Evolutionary conservation across 1,284 basidiomycete species (phyloP).

Genomic region (Ceratobasidium sp.): DNA sequence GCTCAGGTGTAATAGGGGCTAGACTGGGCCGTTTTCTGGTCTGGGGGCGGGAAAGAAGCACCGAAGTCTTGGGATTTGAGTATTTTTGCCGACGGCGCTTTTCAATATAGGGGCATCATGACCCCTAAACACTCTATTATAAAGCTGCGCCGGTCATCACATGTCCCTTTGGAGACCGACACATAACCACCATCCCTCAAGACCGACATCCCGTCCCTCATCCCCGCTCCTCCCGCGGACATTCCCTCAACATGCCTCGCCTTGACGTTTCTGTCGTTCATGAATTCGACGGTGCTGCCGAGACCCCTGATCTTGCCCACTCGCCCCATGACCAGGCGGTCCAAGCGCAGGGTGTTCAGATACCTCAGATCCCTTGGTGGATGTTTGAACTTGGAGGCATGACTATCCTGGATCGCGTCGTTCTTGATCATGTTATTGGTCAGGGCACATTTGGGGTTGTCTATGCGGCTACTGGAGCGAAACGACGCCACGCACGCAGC

Average conservation of each 20-base stretch:
- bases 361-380: slow-evolving; percentile 28
- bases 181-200: slow-evolving; percentile 25
- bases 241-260: slow-evolving; percentile 17
- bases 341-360: no score
- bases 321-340: slow-evolving; percentile 74
- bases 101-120: neutral
- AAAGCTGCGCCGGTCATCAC: neutral
- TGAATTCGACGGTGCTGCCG: slow-evolving; percentile 1
- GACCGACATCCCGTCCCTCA: slow-evolving; percentile 12
- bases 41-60: neutral
- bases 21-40: neutral
- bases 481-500: slow-evolving; percentile 50
- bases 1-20: neutral
- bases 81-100: neutral
- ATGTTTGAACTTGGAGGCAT: slow-evolving; percentile 21
- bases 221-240: slow-evolving; percentile 1
- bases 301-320: slow-evolving; percentile 10
- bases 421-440: slow-evolving; percentile 90
- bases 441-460: slow-evolving; percentile 96
- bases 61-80: neutral
- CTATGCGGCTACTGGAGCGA: slow-evolving; percentile 80
- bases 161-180: slow-evolving; percentile 2
- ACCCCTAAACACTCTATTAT: neutral
- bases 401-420: slow-evolving; percentile 57
- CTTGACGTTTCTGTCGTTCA: neutral